phyloP scores from a whole-genome alignment of 352 stramenopile species.

The Pythium rhizo-oryzae region DNA sequence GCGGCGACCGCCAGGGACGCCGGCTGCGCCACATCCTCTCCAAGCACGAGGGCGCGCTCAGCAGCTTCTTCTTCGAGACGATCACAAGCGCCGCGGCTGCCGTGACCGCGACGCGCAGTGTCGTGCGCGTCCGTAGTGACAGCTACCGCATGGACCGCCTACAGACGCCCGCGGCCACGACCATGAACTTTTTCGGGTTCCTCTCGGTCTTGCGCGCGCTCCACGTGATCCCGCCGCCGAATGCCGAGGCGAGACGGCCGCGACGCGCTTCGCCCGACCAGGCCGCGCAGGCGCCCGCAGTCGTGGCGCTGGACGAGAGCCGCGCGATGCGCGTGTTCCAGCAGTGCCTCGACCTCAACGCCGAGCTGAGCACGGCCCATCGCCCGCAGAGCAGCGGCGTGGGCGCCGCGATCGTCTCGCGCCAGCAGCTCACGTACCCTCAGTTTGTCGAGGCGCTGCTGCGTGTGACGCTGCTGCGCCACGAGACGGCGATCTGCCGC shows the following conservation, averaged over 20 bases:
- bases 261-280: no score
- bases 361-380: constrained; percentile 7
- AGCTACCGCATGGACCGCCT: constrained; percentile 8
- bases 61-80: constrained; percentile 49
- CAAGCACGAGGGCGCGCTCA: constrained; percentile 37
- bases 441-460: constrained; percentile 62
- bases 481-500: constrained; percentile 52
- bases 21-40: constrained; percentile 37
- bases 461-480: constrained; percentile 46
- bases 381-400: background rate
- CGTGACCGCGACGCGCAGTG: background rate
- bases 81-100: constrained; percentile 3
- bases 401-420: background rate
- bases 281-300: background rate
- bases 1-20: constrained; percentile 3
- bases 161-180: background rate
- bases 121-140: constrained; percentile 7
- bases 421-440: constrained; percentile 39
- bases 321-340: constrained; percentile 62
- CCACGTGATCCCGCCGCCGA: constrained; percentile 2
- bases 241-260: background rate
- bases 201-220: constrained; percentile 11
- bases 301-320: constrained; percentile 43
- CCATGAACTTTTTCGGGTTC: constrained; percentile 27
- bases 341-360: constrained; percentile 46